These are phyloP conservation scores for Spathaspora boniae DNA, from an alignment of 805 yeast genomes.

Conservation along the genomic window DNA sequence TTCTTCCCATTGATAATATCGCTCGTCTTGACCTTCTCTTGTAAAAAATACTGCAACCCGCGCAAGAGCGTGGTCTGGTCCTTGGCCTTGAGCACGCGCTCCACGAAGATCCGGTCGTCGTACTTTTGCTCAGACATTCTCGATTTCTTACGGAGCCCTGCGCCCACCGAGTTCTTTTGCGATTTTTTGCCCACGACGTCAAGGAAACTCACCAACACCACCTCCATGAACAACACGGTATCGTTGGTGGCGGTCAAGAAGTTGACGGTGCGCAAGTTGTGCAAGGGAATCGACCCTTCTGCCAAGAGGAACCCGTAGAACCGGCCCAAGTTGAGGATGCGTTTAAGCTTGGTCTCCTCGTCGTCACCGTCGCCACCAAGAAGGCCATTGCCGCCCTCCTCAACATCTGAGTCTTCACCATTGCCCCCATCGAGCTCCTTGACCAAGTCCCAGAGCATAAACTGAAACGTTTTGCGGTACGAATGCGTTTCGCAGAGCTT, in stretches of 20 bases:
- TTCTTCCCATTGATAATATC: conserved; percentile 50
- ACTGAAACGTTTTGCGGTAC: conserved; percentile 80
- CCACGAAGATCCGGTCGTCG: conserved; percentile 48
- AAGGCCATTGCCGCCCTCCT: conserved; percentile 25
- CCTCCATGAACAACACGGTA: conserved; percentile 66
- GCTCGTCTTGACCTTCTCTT: conserved; percentile 42
- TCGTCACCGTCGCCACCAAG: conserved; percentile 39
- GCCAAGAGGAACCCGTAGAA: conserved; percentile 75
- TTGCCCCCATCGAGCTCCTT: conserved; percentile 60
- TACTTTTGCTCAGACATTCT: conserved; percentile 35
- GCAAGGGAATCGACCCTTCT: conserved; percentile 70
- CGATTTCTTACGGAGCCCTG: conserved; percentile 32
- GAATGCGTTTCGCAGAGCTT: conserved; percentile 74
- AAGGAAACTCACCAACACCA: conserved; percentile 64
- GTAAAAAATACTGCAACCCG: conserved; percentile 64
- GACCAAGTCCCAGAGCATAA: conserved; percentile 82
- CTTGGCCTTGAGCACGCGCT: conserved; percentile 49
- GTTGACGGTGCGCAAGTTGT: conserved; percentile 68
- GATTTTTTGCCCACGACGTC: conserved; percentile 63
- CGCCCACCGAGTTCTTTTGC: conserved; percentile 45
- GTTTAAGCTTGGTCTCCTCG: conserved; percentile 56
- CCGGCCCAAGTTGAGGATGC: conserved; percentile 69
- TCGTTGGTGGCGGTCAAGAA: conserved; percentile 67
- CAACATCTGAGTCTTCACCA: conserved; percentile 38
- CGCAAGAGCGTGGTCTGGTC: conserved; percentile 56